Evolutionary conservation across 202 grass and related monocot genomes (phyloP), one percentile per base, ranked within the genome.

Genomic region (Hordeum pubiflorum): DNA sequence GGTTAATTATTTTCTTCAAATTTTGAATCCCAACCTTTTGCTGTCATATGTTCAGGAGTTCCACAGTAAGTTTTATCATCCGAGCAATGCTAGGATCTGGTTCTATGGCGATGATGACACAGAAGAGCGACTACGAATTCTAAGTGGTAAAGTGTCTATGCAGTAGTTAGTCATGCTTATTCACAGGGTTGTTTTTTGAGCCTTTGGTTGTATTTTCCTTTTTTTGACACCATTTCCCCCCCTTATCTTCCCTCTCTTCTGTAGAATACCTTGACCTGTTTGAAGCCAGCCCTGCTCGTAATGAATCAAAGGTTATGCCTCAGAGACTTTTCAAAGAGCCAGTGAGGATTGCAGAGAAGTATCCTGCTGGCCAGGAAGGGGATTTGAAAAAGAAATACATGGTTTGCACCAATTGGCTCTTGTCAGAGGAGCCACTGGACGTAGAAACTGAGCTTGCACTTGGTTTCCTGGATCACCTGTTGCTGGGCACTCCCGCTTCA

Each of bases 71-170:
- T 95, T 91, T 41, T 99, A 96, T 69, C 96, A 99, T 88, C 92
- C 96, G 46, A 93, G 92, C 83, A 99, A 99, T 91, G 86, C 90
- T 38, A 95, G 92, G 87, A 95, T 95, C 82, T 99, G 96, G 96
- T 95, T 99, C 84, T 99, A 99, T 10, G 96, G 96, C 36, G 96
- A 99, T 76, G 96, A 93, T 90, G 88, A 95, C 65, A 85, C 92
- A 85, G 88, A 90, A 87, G 96, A 89, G 79, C 80, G 92, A 15
- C 56, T 99, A 71, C 85, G 75, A 12, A 58, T 96, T 72, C 76
- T 99, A 79, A 99, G 90, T 89, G 96, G 96, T 96, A 89, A 92
- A 22, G 6, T 62, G 13, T 80, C 78, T 60, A 62, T 69, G 14
- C 67, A 36, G 22, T 60, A 78, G 23, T 67, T 73, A 64, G 48